Base-by-base conservation (phyloP, 2,329 filamentous ascomycete species). In the Ceratocystiopsis sp. region DNA sequence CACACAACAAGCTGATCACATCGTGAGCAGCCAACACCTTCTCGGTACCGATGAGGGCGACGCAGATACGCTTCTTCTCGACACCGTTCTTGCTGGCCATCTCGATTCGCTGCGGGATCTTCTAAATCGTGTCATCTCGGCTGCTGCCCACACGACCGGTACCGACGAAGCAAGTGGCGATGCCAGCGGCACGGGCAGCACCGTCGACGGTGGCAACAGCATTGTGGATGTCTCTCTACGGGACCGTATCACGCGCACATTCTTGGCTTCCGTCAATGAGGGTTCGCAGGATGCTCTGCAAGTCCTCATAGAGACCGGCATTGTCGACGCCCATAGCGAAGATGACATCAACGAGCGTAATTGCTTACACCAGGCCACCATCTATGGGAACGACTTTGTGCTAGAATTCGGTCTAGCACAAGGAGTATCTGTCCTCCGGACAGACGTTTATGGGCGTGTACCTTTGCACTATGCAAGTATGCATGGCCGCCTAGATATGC, bases 331-430 rank as follows among this genome's bases (percentile, higher is more conserved):
- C n/a, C 78, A 85, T 54, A 91, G 86, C 1, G 85, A 93, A 53
- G 91, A 98, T 57, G 87, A 95, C 54, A 96, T 98, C 59, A 98
- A 96, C 54, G 89, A 95, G 63, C 75, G 91, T 36, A 98, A 95
- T 54, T 94, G 87, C 55, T 68, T 98, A 39, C 91, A 98, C 54
- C 91, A 96, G 61, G 84, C 91, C n/a, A 81, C 87, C 1, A 95
- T 96, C 42, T 93, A 93, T 48, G 87, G 87, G 17, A 87, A 87
- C 54, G 64, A 73, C 11, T 79, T 83, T 51, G 82, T 95, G 29
- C 66, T 96, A 46, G 66, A 74, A 41, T 77, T 81, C 50, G 87
- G 82, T 4, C 65, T 98, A n/a, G 65, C 72, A 2, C 76, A 73
- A 38, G 76, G 74, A 5, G 85, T 95, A 33, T 78, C 87, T 48